Base-by-base conservation (phyloP, 2,329 filamentous ascomycete species). In the Aureobasidium sp. region DNA sequence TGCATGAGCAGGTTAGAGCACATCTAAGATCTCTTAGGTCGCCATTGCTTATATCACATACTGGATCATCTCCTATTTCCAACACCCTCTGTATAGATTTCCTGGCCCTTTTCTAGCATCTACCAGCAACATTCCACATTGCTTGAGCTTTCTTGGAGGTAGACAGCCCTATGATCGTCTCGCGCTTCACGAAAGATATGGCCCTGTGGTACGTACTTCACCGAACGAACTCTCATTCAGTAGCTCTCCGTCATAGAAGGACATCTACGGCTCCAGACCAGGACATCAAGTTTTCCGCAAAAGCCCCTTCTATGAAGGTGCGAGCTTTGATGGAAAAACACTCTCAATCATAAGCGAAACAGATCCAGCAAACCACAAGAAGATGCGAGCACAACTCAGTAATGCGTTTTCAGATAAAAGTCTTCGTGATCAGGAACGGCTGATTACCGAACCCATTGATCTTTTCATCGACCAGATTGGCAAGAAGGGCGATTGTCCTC, bases 61-160 rank as follows among this genome's bases (percentile, higher is more conserved):
- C 25, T 13, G 10, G 3, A 14, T 45, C 13, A 16, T 45, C 5
- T 27, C 42, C 3, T 13, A 45, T 29, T 11, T 45, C 11, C 11
- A 27, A 10, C 42, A 45, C 7, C 42, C 42, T 14, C 11, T 45
- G 11, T 45, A 45, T 13, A 45, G 7, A 11, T 45, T 45, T 29
- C 42, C 42, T 29, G 42, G 42, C 11, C 42, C 42, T 6, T 45
- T 45, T 6, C 42, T 79, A 5, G 42, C 42, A 29, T 45, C 42
- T 14, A 7, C 29, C 25, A 45, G 42, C 11, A 45, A 10, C 25
- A 29, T 29, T 3, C 21, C 42, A 7, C 42, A 45, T 29, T 45
- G 42, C 13, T 11, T 29, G 11, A 45, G 42, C 8, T 45, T 45
- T 14, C 42, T 45, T 16, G 25, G 42, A 45, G 42, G 42, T 11